These are phyloP conservation scores for Rusavskia elegans DNA, from an alignment of 495 filamentous ascomycete species.

Conservation along the genomic window DNA sequence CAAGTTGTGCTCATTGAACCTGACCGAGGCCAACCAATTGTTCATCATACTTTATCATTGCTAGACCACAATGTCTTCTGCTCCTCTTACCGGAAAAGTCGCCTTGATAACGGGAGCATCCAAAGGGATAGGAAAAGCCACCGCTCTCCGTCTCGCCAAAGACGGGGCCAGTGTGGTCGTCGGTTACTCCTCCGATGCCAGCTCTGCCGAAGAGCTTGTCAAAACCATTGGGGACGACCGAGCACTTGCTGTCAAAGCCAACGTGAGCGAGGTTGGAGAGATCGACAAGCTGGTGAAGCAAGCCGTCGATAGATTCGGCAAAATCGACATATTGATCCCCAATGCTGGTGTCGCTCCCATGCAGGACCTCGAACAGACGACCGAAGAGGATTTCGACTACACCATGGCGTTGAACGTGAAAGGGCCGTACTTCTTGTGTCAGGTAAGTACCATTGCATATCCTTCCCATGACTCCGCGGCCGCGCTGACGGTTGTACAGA, in stretches of 20 bases:
- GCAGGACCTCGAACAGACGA: constrained; percentile 38
- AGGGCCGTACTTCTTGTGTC: constrained; percentile 47
- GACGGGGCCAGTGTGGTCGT: constrained; percentile 49
- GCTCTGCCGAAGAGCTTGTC: constrained; percentile 39
- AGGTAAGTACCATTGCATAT: constrained; percentile 22
- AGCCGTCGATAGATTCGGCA: constrained; percentile 28
- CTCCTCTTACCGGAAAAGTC: constrained; percentile 37
- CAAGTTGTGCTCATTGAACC: background rate
- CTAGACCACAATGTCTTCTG: background rate
- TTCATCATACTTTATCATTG: background rate
- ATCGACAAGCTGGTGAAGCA: constrained; percentile 27
- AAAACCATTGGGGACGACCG: constrained; percentile 32
- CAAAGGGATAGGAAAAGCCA: constrained; percentile 50
- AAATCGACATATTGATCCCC: constrained; percentile 48
- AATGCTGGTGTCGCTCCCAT: constrained; percentile 42
- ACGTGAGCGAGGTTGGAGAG: constrained; percentile 24
- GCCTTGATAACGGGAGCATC: constrained; percentile 50
- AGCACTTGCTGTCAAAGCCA: constrained; percentile 38
- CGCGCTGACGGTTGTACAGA: constrained; percentile 18
- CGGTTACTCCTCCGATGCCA: constrained; percentile 40
- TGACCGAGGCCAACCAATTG: background rate
- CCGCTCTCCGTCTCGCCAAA: constrained; percentile 33
- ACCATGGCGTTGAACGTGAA: constrained; percentile 47
- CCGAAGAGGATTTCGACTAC: constrained; percentile 41
- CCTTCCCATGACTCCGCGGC: background rate